A percentile compares a stretch with the other conserved stretches of the same genome.
phyloP scores from a whole-genome alignment of 1,284 basidiomycete genomes.

The Tilletia indica region DNA sequence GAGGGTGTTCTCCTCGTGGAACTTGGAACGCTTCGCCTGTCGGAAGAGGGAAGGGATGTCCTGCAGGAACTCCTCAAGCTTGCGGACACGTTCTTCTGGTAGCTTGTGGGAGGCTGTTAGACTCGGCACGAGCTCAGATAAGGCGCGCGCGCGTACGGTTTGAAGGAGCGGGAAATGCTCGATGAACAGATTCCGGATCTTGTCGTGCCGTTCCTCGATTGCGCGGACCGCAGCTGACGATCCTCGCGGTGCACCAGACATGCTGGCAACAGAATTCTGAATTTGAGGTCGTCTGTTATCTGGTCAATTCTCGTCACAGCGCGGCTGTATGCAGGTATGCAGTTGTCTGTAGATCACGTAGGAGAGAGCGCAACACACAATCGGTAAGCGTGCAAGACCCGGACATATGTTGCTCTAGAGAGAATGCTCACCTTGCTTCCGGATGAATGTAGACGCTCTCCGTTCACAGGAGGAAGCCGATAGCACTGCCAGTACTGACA shows the following conservation, averaged over 20 bases:
- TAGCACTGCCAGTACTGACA: too few relatives aligned
- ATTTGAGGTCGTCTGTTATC: too few relatives aligned
- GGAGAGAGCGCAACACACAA: too few relatives aligned
- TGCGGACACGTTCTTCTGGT: neutral
- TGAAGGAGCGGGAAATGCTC: slow-evolving; percentile 9
- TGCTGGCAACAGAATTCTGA: too few relatives aligned
- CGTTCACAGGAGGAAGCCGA: too few relatives aligned
- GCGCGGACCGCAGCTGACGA: slow-evolving; percentile 3
- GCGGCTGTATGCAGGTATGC: too few relatives aligned
- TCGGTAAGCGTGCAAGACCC: too few relatives aligned
- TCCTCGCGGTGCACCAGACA: neutral
- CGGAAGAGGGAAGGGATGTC: slow-evolving; percentile 44
- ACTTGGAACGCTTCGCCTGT: slow-evolving; percentile 40
- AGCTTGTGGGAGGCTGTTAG: slow-evolving; percentile 10
- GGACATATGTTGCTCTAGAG: too few relatives aligned
- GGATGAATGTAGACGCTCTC: too few relatives aligned
- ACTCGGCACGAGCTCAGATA: slow-evolving; percentile 9
- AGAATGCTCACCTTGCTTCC: too few relatives aligned
- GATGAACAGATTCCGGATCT: neutral
- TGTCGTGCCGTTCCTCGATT: neutral
- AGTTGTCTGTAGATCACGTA: too few relatives aligned
- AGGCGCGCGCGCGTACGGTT: neutral
- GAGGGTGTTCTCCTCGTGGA: slow-evolving; percentile 32
- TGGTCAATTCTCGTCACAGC: too few relatives aligned
- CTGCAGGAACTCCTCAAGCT: slow-evolving; percentile 6